Evolutionary conservation across 805 yeast genomes (phyloP).

Genomic region (Candida gorgasii): DNA sequence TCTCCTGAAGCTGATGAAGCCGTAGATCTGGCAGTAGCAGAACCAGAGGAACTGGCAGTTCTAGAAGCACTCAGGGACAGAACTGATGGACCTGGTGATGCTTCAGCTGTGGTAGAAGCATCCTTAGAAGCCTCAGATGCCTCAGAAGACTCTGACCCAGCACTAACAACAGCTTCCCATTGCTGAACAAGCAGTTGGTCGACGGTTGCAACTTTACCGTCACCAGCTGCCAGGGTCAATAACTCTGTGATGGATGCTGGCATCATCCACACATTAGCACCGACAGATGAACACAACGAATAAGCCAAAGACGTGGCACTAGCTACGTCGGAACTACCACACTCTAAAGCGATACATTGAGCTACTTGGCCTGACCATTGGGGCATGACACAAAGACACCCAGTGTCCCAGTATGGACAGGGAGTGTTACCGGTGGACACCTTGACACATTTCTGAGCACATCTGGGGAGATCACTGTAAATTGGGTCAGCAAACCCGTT

Average conservation of each 20-base stretch:
- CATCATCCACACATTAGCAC: constrained; percentile 38
- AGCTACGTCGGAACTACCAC: constrained; percentile 37
- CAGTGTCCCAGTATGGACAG: constrained; percentile 56
- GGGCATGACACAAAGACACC: constrained; percentile 51
- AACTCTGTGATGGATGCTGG: constrained; percentile 25
- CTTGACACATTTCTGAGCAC: constrained; percentile 45
- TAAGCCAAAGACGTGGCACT: constrained; percentile 43
- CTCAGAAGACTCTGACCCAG: constrained; percentile 1
- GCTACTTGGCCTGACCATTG: constrained; percentile 47
- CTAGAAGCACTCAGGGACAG: no score
- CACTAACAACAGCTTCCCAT: constrained; percentile 6
- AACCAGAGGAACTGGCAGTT: no score
- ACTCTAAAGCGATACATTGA: constrained; percentile 40
- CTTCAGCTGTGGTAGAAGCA: constrained; percentile 3
- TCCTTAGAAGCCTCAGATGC: background rate
- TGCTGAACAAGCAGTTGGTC: constrained; percentile 12
- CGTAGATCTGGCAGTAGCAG: background rate
- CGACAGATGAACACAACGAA: constrained; percentile 40
- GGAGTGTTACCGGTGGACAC: constrained; percentile 43
- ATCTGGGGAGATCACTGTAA: constrained; percentile 35
- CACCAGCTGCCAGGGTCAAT: constrained; percentile 23
- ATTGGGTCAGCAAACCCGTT: constrained; percentile 53
- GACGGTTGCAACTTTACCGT: constrained; percentile 20
- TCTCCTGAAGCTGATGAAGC: constrained; percentile 6
- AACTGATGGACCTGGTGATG: background rate